Conservation (phyloP, 257 asterid species). For the Solanum rostratum region DNA sequence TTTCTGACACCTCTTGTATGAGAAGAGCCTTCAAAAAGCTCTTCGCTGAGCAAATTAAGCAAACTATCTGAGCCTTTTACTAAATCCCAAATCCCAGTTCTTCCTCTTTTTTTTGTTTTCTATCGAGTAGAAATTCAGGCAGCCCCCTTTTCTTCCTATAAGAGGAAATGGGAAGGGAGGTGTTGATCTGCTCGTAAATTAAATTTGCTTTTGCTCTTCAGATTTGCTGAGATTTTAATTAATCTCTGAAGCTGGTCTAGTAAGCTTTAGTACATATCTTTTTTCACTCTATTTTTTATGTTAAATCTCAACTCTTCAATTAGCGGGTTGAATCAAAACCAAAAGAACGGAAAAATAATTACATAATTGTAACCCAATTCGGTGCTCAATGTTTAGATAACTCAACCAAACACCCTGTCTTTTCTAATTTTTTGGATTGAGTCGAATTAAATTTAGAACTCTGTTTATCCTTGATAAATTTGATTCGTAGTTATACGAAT, state of each 20-base stretch:
- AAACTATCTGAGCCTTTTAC: slow-evolving; percentile 43
- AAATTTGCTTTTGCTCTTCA: slow-evolving; percentile 51
- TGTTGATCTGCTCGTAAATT: slow-evolving; percentile 56
- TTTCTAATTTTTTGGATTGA: too few relatives aligned
- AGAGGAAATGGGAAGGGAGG: slow-evolving; percentile 29
- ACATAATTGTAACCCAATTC: too few relatives aligned
- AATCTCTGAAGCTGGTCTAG: slow-evolving; percentile 64
- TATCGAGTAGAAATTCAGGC: slow-evolving; percentile 65
- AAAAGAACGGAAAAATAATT: too few relatives aligned
- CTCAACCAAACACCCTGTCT: too few relatives aligned
- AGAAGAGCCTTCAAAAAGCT: slow-evolving; percentile 32
- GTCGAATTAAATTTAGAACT: too few relatives aligned
- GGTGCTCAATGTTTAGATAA: too few relatives aligned
- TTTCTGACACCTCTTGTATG: slow-evolving; percentile 97
- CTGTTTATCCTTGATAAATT: too few relatives aligned
- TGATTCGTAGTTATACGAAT: too few relatives aligned
- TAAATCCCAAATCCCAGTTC: background rate
- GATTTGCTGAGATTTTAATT: slow-evolving; percentile 44
- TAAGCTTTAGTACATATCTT: slow-evolving; percentile 38
- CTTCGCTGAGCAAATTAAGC: slow-evolving; percentile 79
- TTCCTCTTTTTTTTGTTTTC: background rate
- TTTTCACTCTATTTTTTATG: too few relatives aligned
- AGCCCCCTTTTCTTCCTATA: slow-evolving; percentile 32
- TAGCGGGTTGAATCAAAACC: too few relatives aligned
- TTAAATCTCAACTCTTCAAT: too few relatives aligned